phyloP scores from a whole-genome alignment of 2,329 filamentous ascomycete genomes.

The Colletotrichum truncatum region DNA sequence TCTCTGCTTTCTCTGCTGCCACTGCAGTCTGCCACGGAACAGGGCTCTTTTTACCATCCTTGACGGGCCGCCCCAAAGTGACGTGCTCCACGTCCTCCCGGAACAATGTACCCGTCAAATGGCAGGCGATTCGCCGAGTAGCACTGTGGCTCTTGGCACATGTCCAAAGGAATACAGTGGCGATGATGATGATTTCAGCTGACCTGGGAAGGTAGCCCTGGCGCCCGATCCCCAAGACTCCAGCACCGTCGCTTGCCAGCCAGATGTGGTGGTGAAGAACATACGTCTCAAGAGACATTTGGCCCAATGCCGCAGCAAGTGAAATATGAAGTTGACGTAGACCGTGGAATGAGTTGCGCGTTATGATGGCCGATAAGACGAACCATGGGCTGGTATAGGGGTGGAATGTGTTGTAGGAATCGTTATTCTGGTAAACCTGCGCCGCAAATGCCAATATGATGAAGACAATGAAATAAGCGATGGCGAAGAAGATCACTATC shows the following conservation, averaged over 20 bases:
- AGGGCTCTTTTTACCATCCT: slow-evolving; percentile 24
- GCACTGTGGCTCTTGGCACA: slow-evolving; percentile 19
- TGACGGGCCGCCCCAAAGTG: slow-evolving; percentile 6
- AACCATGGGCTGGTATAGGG: slow-evolving; percentile 29
- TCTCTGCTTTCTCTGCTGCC: background rate
- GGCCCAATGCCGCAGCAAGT: slow-evolving; percentile 60
- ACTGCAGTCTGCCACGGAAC: slow-evolving; percentile 9
- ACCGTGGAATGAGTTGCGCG: slow-evolving; percentile 55
- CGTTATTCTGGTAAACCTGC: slow-evolving; percentile 2
- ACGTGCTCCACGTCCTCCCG: background rate
- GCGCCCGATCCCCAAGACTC: slow-evolving; percentile 47
- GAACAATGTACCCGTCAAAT: slow-evolving; percentile 2
- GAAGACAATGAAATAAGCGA: slow-evolving; percentile 17
- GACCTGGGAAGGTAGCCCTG: slow-evolving; percentile 16
- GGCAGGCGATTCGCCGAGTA: background rate
- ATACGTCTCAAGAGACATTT: slow-evolving; percentile 62
- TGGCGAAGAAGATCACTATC: slow-evolving; percentile 22
- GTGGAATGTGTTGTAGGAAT: slow-evolving; percentile 27
- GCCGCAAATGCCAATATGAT: slow-evolving; percentile 23
- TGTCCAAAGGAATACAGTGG: slow-evolving; percentile 34
- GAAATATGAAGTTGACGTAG: slow-evolving; percentile 54
- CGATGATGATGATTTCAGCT: slow-evolving; percentile 34
- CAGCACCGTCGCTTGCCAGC: slow-evolving; percentile 63
- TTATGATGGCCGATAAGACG: slow-evolving; percentile 54
- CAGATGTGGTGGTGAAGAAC: slow-evolving; percentile 67